A percentile compares a stretch with the other conserved stretches of the same genome.
Evolutionary conservation across 345 rosid genomes (phyloP).

Genomic region (Eutrema japonicum): DNA sequence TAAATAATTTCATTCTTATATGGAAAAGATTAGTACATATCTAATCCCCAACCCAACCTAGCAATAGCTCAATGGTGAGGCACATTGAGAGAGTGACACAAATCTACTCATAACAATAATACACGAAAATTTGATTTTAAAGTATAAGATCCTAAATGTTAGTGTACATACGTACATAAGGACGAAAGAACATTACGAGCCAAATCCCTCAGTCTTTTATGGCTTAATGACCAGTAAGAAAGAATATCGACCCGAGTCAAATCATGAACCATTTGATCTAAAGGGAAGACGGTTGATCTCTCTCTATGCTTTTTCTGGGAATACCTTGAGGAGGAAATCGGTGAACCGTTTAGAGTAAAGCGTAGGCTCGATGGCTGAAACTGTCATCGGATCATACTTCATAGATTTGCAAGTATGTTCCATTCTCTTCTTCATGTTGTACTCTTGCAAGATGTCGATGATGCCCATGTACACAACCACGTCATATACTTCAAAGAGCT

Average conservation of each 20-base stretch:
- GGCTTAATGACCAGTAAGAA: slow-evolving; percentile 33
- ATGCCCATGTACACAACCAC: slow-evolving; percentile 95
- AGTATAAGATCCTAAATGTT: slow-evolving; percentile 43
- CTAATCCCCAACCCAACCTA: slow-evolving; percentile 2
- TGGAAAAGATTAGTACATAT: slow-evolving; percentile 5
- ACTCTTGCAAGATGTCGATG: slow-evolving; percentile 86
- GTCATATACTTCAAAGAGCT: slow-evolving; percentile 81
- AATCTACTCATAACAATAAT: slow-evolving; percentile 25
- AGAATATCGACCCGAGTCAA: slow-evolving; percentile 24
- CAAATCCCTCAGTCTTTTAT: slow-evolving; percentile 25
- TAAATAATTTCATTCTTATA: background rate
- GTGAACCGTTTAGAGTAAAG: slow-evolving; percentile 74
- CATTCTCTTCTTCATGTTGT: slow-evolving; percentile 71
- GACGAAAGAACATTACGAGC: slow-evolving; percentile 29
- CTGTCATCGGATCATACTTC: slow-evolving; percentile 59
- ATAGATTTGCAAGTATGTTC: slow-evolving; percentile 76
- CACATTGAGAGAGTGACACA: background rate
- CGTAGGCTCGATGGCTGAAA: slow-evolving; percentile 77
- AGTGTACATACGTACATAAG: slow-evolving; percentile 19
- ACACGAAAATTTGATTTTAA: slow-evolving; percentile 11
- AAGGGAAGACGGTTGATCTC: background rate
- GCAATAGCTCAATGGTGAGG: slow-evolving; percentile 3
- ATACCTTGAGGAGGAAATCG: slow-evolving; percentile 71
- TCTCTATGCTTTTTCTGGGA: slow-evolving; percentile 53
- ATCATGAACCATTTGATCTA: slow-evolving; percentile 28